A percentile compares a stretch with the other conserved stretches of the same genome.
phyloP scores from a whole-genome alignment of 2,329 filamentous ascomycete species.

The Phyllosticta citribraziliensis region DNA sequence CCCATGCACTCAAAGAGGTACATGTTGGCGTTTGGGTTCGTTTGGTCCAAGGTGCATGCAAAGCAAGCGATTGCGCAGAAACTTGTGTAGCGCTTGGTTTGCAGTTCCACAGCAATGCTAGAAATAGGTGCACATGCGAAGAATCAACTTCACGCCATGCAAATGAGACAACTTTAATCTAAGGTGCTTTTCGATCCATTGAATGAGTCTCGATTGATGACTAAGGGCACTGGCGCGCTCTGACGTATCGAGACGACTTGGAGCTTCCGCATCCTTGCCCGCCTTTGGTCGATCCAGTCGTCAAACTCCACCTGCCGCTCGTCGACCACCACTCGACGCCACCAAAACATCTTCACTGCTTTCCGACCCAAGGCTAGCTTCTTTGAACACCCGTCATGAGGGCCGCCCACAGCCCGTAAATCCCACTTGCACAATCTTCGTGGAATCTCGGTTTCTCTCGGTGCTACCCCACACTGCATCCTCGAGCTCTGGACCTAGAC shows the following conservation, averaged over 20 bases:
- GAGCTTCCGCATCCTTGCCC: not conserved
- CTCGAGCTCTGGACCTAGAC: slow-evolving; percentile 2
- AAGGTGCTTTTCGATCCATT: not conserved
- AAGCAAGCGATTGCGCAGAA: no score
- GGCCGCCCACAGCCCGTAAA: not conserved
- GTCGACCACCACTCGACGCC: not conserved
- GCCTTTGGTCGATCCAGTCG: not conserved
- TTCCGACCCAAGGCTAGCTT: not conserved
- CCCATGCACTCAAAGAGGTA: no score
- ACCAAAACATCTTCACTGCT: not conserved
- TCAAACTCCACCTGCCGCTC: not conserved
- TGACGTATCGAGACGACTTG: not conserved
- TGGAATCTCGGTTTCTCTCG: not conserved
- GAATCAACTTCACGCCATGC: no score
- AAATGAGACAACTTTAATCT: no score
- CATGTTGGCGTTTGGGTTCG: no score
- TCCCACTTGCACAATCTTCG: not conserved
- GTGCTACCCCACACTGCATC: slow-evolving; percentile 8
- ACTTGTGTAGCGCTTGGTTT: no score
- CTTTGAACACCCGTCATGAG: not conserved
- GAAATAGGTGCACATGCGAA: no score
- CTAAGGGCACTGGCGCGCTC: not conserved
- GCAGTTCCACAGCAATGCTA: no score
- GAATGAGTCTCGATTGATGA: not conserved
- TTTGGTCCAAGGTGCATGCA: no score